Percentiles rank a stretch among this genome's conserved stretches.
phyloP scores from a whole-genome alignment of 805 yeast genomes.

The Nakazawaea laoshanensis region DNA sequence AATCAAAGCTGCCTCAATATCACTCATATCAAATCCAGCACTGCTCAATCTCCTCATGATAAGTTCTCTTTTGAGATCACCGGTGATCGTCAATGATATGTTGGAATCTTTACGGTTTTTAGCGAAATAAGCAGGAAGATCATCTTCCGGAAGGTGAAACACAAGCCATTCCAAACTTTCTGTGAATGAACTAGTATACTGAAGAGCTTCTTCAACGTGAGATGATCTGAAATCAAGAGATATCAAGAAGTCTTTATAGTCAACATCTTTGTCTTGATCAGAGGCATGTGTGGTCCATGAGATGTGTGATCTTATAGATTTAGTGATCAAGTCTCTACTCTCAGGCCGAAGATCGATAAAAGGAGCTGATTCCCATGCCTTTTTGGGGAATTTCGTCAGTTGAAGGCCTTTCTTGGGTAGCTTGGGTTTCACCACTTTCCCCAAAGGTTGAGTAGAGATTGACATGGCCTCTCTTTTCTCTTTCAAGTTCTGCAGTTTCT shows the following conservation, averaged over 20 bases:
- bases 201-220: conserved; percentile 68
- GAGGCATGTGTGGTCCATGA: conserved; percentile 35
- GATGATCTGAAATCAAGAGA: conserved; percentile 58
- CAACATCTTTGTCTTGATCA: conserved; percentile 2
- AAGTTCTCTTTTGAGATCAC: conserved; percentile 46
- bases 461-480: conserved; percentile 37
- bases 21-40: conserved; percentile 66
- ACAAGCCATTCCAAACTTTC: conserved; percentile 69
- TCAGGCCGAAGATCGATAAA: conserved; percentile 61
- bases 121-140: conserved; percentile 61
- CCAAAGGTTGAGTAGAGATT: conserved; percentile 21
- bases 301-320: conserved; percentile 46
- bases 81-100: conserved; percentile 45
- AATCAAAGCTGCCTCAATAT: conserved; percentile 42
- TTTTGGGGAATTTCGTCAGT: conserved; percentile 29
- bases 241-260: conserved; percentile 11
- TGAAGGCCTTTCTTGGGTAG: conserved; percentile 7
- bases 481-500: conserved; percentile 41
- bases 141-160: conserved; percentile 91
- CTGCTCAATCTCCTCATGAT: conserved; percentile 47
- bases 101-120: conserved; percentile 50
- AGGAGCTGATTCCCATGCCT: conserved; percentile 66
- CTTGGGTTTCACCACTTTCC: conserved; percentile 9
- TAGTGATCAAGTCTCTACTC: conserved; percentile 54
- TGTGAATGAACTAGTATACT: conserved; percentile 40